phyloP scores from a whole-genome alignment of 257 asterid species.

The Ballota nigra region DNA sequence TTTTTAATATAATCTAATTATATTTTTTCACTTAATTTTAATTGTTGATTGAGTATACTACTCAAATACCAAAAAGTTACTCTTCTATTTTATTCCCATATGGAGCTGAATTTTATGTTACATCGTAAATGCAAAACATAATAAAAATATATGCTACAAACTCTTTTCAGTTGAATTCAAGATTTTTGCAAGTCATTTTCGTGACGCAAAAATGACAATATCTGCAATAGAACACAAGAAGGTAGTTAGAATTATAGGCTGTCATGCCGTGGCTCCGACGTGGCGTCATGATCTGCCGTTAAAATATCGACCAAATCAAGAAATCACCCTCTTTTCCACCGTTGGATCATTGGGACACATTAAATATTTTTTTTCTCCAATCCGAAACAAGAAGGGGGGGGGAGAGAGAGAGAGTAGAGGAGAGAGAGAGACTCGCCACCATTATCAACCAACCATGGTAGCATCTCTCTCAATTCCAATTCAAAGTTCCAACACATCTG shows the following conservation, averaged over 20 bases:
- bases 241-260: constrained; percentile 22
- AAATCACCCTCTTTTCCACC: constrained; percentile 26
- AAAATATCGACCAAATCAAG: constrained; percentile 22
- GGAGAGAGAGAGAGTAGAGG: not conserved
- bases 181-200: not conserved
- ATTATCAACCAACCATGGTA: constrained; percentile 24
- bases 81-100: too few species aligned
- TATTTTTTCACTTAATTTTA: too few species aligned
- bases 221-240: not conserved
- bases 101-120: constrained; percentile 10
- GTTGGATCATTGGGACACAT: constrained; percentile 20
- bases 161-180: not conserved
- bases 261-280: constrained; percentile 42
- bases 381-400: constrained; percentile 2
- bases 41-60: too few species aligned
- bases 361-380: not conserved
- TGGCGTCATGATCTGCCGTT: constrained; percentile 34
- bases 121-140: not conserved
- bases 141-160: not conserved
- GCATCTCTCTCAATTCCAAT: constrained; percentile 18
- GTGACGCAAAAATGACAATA: constrained; percentile 21
- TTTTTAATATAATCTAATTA: too few species aligned
- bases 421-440: constrained; percentile 17
- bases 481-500: constrained; percentile 17
- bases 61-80: too few species aligned